Evolutionary conservation across 345 rosid genomes (phyloP).

Genomic region (Populus ilicifolia): DNA sequence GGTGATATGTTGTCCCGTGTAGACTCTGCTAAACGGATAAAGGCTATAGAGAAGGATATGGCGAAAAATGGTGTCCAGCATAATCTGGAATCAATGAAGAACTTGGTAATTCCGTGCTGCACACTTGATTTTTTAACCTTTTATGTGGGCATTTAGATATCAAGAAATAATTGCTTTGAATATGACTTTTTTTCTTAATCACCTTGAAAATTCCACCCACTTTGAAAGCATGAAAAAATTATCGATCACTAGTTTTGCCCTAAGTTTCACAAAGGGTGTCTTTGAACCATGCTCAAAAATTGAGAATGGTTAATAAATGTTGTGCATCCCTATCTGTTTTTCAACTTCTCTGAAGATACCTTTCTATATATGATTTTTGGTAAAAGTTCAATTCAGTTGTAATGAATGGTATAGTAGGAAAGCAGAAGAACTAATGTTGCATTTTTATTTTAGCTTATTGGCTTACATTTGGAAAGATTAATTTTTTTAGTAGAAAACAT

Average conservation of each 20-base stretch:
- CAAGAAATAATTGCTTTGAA: background rate
- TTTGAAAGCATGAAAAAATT: background rate
- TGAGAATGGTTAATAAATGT: too few relatives aligned
- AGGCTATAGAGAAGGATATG: constrained; percentile 74
- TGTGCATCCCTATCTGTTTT: too few relatives aligned
- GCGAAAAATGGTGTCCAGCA: constrained; percentile 59
- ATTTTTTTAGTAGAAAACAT: background rate
- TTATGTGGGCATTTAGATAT: constrained; percentile 1
- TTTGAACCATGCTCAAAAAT: too few relatives aligned
- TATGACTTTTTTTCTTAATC: background rate
- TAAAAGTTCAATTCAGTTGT: too few relatives aligned
- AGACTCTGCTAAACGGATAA: constrained; percentile 59
- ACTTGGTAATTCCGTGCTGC: constrained; percentile 50
- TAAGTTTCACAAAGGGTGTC: too few relatives aligned
- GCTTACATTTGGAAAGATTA: too few relatives aligned
- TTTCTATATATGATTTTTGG: too few relatives aligned
- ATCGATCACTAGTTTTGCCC: background rate
- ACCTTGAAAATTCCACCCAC: background rate
- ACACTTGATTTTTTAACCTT: constrained; percentile 8
- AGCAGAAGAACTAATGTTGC: too few relatives aligned
- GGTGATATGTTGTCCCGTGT: constrained; percentile 53
- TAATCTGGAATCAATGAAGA: constrained; percentile 48
- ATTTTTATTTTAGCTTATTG: too few relatives aligned
- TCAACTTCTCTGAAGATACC: too few relatives aligned
- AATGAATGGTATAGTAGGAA: too few relatives aligned